A percentile compares a stretch with the other conserved stretches of the same genome.
Evolutionary conservation across 2,329 filamentous ascomycete species (phyloP).

Genomic region (Penicillium sp.): DNA sequence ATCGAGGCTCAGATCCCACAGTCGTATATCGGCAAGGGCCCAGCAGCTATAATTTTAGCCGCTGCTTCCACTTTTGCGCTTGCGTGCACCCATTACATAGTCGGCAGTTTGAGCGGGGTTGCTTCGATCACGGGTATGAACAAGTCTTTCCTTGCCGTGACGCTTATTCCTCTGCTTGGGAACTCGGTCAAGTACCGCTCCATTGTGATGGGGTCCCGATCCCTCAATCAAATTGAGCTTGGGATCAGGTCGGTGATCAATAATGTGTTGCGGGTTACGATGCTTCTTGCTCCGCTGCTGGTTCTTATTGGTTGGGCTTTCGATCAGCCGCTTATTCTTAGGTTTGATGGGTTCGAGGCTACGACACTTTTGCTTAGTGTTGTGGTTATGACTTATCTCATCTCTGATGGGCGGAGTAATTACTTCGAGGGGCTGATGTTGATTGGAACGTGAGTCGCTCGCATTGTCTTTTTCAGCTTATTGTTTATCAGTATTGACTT

Average conservation of each 20-base stretch:
- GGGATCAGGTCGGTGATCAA: conserved; percentile 18
- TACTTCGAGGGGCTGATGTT: conserved; percentile 23
- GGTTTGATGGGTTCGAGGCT: conserved; percentile 20
- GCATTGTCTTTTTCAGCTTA: neutral
- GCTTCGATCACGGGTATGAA: conserved; percentile 7
- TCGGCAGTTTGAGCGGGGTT: conserved; percentile 5
- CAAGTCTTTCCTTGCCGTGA: conserved; percentile 8
- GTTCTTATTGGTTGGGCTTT: conserved; percentile 15
- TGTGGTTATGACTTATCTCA: conserved; percentile 22
- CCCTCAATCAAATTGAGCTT: conserved; percentile 10
- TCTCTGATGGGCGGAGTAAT: conserved; percentile 21
- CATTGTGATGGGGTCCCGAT: conserved; percentile 9
- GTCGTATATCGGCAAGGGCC: neutral
- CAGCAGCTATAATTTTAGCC: neutral
- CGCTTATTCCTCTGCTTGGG: conserved; percentile 14
- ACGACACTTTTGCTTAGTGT: conserved; percentile 19
- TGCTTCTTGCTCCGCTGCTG: conserved; percentile 15
- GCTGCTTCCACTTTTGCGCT: conserved; percentile 3
- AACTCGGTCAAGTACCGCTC: conserved; percentile 14
- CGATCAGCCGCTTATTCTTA: conserved; percentile 9
- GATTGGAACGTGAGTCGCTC: conserved; percentile 20
- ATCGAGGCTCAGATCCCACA: neutral
- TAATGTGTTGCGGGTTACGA: conserved; percentile 14
- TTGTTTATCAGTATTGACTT: neutral
- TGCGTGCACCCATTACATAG: conserved; percentile 8